A percentile compares a stretch with the other conserved stretches of the same genome.
phyloP scores from a whole-genome alignment of 1,284 basidiomycete species.

The Ganoderma leucocontextum region DNA sequence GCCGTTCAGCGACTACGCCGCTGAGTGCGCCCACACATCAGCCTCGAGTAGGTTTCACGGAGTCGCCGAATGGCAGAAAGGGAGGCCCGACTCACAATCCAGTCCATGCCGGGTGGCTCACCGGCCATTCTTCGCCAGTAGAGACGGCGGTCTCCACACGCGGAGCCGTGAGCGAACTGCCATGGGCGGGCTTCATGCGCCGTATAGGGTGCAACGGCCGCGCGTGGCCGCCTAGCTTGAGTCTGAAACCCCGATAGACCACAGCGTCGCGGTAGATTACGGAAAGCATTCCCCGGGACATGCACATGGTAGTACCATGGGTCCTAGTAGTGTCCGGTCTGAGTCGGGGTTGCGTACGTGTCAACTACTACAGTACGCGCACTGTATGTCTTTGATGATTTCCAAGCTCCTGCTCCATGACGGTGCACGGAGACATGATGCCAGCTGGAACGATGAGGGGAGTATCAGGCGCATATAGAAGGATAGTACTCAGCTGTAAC shows the following conservation, averaged over 20 bases:
- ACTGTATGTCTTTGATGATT: too few species aligned
- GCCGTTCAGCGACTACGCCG: background rate
- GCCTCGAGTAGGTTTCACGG: background rate
- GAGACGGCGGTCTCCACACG: slow-evolving; percentile 29
- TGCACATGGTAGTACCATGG: background rate
- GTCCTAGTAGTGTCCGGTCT: too few species aligned
- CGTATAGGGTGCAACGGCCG: too few species aligned
- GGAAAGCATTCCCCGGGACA: background rate
- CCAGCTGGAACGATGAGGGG: too few species aligned
- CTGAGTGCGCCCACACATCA: background rate
- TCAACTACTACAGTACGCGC: too few species aligned
- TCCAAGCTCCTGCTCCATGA: too few species aligned
- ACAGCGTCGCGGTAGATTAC: background rate
- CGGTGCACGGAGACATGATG: too few species aligned
- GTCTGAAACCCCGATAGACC: background rate
- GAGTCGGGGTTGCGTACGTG: too few species aligned
- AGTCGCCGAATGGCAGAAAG: background rate
- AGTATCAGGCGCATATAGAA: too few species aligned
- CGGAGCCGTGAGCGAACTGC: slow-evolving; percentile 1
- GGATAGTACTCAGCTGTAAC: too few species aligned
- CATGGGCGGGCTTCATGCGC: background rate
- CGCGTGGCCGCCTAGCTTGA: background rate
- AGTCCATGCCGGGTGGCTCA: slow-evolving; percentile 34
- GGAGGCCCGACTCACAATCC: slow-evolving; percentile 40
- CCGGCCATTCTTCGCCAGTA: slow-evolving; percentile 50